Evolutionary conservation across 2,329 filamentous ascomycete genomes (phyloP).

Genomic region (Clonostachys rhizophaga): DNA sequence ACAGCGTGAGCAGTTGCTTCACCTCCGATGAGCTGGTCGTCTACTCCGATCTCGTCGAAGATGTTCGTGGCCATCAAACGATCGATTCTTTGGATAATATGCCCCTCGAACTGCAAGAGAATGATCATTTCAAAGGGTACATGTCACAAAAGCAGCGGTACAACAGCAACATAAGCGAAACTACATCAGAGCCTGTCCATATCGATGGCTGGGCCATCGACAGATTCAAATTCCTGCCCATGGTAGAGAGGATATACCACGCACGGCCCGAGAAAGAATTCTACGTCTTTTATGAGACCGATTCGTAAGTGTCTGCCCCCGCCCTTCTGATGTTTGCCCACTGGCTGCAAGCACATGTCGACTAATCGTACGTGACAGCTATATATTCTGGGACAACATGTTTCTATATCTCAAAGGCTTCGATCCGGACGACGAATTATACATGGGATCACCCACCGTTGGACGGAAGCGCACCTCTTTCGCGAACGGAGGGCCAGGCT

Average conservation of each 20-base stretch:
- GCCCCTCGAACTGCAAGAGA: constrained; percentile 20
- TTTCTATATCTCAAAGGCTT: constrained; percentile 43
- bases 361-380: constrained; percentile 28
- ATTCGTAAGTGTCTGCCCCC: no score
- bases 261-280: constrained; percentile 41
- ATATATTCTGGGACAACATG: constrained; percentile 30
- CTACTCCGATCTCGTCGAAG: constrained; percentile 45
- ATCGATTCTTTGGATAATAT: constrained; percentile 40
- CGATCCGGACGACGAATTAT: constrained; percentile 34
- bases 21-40: constrained; percentile 32
- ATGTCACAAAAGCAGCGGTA: constrained; percentile 29
- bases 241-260: constrained; percentile 44
- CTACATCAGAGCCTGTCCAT: constrained; percentile 13
- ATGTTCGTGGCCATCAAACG: constrained; percentile 30
- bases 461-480: constrained; percentile 31
- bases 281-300: constrained; percentile 52
- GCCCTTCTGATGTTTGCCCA: no score
- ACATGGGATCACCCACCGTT: constrained; percentile 43
- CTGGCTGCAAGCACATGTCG: no score
- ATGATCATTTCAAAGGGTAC: constrained; percentile 31
- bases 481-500: constrained; percentile 14
- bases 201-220: constrained; percentile 46
- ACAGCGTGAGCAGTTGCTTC: constrained; percentile 48
- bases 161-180: constrained; percentile 22
- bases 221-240: constrained; percentile 53